Base-by-base conservation (phyloP, 306 rosid species). In the Cyclanthera cordifolia region DNA sequence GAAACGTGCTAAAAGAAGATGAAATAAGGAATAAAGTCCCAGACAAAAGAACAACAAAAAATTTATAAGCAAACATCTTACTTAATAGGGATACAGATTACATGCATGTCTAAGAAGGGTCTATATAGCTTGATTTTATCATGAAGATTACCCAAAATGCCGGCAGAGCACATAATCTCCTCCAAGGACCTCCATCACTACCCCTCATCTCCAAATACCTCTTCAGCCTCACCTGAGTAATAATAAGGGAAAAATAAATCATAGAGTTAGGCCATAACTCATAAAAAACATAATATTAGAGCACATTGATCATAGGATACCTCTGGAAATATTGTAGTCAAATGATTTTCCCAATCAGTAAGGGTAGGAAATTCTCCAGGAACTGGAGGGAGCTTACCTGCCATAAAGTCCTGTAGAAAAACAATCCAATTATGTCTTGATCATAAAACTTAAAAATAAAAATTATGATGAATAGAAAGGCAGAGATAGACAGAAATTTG, bases 121-220 rank as follows among this genome's bases (percentile, higher is more conserved):
- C 49, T 34, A 79, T 56, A 51, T 4, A 64, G 68, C 50, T 69
- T 60, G 73, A 71, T 45, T 32, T 72, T 73, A 43, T 39, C 49
- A 69, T 68, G 73, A 37, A 52, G 76, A 79, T 73, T 80, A 90
- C 99, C 99, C 97, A 94, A 82, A 94, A 83, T 52, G 99, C 97
- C 50, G 99, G 99, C 82, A 94, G 82, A 76, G 97, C 97, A 76
- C 96, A 90, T 73, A 94, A 81, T 80, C 96, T 90, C 90, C 99
- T 88, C 99, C 97, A 94, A 67, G 99, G 99, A 12, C 99, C 99
- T 76, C 96, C 99, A 79, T 94, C 99, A 78, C 97, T 91, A 21
- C 97, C 97, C 83, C 99, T 86, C 99, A 94, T 94, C 84, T 94
- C 99, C 85, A 94, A 77, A 80, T 94, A 94, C 75, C 99, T 85